Conservation (phyloP, 148 eudicot species). For the Chenopodium suecicum region DNA sequence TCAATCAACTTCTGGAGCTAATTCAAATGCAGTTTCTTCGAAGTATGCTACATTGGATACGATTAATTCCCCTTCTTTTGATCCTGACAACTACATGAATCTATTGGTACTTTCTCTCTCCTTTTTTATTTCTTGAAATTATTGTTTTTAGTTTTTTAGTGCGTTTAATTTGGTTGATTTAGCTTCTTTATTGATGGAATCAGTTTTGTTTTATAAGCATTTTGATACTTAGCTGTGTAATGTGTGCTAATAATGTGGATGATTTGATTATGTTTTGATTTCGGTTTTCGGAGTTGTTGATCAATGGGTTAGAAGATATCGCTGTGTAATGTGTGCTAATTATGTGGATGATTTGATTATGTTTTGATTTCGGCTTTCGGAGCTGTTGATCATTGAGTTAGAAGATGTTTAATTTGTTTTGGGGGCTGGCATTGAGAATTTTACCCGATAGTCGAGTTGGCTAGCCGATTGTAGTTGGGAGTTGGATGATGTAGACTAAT, state of each 20-base stretch:
- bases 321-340: no score
- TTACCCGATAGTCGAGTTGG: neutral
- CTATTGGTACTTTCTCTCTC: slow-evolving; percentile 53
- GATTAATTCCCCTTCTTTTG: slow-evolving; percentile 83
- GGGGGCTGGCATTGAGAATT: neutral
- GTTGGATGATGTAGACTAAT: neutral
- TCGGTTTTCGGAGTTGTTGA: neutral
- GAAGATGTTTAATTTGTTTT: neutral
- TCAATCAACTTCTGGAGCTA: slow-evolving; percentile 40
- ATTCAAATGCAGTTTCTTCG: slow-evolving; percentile 47
- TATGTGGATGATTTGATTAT: no score
- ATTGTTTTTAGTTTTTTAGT: neutral
- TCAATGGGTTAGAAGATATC: no score
- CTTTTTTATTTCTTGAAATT: neutral
- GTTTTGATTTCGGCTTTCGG: neutral
- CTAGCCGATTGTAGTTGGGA: neutral
- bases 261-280: no score
- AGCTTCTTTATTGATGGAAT: slow-evolving; percentile 4
- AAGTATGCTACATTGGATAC: slow-evolving; percentile 84
- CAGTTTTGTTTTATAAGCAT: neutral
- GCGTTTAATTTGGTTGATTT: neutral
- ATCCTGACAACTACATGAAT: slow-evolving; percentile 90
- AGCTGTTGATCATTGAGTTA: neutral
- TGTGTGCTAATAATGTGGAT: no score
- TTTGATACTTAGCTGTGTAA: neutral